These are phyloP conservation scores for Globisporangium echinulatum DNA, from an alignment of 352 stramenopile genomes.

Conservation along the genomic window DNA sequence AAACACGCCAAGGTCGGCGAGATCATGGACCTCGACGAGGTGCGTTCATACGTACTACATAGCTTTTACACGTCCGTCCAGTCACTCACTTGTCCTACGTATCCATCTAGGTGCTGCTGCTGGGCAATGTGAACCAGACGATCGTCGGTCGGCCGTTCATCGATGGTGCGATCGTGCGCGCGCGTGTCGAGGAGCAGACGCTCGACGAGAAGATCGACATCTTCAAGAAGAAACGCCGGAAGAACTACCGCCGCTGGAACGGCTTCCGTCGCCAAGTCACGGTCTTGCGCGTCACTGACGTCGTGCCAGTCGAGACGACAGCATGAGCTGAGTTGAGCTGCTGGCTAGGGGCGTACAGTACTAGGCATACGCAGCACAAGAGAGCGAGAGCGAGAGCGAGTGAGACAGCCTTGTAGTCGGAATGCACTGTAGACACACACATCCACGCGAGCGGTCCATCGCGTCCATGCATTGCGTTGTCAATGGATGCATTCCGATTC, in stretches of 20 bases:
- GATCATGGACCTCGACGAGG: slow-evolving; percentile 78
- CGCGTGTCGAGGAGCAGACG: slow-evolving; percentile 82
- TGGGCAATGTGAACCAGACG: slow-evolving; percentile 82
- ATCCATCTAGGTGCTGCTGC: slow-evolving; percentile 45
- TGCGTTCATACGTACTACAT: slow-evolving; percentile 5
- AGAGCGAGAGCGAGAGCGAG: not conserved
- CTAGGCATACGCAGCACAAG: not conserved
- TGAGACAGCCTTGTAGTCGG: no score
- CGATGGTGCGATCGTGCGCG: slow-evolving; percentile 62
- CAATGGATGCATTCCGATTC: no score
- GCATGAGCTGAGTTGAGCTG: not conserved
- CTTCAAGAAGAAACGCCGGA: slow-evolving; percentile 89
- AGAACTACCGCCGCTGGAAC: slow-evolving; percentile 88
- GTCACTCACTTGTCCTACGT: not conserved
- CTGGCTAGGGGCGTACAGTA: not conserved
- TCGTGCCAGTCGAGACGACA: slow-evolving; percentile 39
- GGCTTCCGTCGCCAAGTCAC: slow-evolving; percentile 83
- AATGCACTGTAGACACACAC: not conserved
- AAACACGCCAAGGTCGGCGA: slow-evolving; percentile 81
- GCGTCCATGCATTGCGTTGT: no score
- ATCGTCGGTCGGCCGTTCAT: slow-evolving; percentile 72
- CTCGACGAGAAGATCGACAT: slow-evolving; percentile 86
- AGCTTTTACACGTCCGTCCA: not conserved
- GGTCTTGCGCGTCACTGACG: slow-evolving; percentile 77
- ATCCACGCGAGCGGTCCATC: no score